phyloP scores from a whole-genome alignment of 805 yeast genomes.

The Candida glaebosa region DNA sequence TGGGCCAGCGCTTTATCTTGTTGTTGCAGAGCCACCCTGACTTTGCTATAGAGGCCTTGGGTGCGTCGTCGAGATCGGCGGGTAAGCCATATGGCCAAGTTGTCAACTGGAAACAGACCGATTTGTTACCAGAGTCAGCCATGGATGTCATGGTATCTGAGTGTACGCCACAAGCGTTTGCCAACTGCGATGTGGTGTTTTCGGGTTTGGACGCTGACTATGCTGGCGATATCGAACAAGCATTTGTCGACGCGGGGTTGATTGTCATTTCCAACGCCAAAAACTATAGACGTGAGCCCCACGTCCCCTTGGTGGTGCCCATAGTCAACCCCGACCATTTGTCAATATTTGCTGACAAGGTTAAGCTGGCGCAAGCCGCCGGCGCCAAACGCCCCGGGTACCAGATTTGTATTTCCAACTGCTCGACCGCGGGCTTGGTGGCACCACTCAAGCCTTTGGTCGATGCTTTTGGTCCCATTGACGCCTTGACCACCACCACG shows the following conservation, averaged over 20 bases:
- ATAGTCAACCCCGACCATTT: conserved; percentile 92
- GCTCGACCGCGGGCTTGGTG: conserved; percentile 97
- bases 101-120: conserved; percentile 91
- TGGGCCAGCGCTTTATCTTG: conserved; percentile 92
- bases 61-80: conserved; percentile 93
- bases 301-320: conserved; percentile 93
- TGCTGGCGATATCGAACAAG: conserved; percentile 91
- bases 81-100: conserved; percentile 86
- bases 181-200: conserved; percentile 89
- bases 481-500: conserved; percentile 82
- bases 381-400: conserved; percentile 70
- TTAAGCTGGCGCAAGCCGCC: conserved; percentile 49
- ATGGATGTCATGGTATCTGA: conserved; percentile 64
- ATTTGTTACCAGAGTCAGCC: conserved; percentile 68
- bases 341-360: conserved; percentile 60
- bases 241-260: conserved; percentile 75
- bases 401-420: conserved; percentile 93
- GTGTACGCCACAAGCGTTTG: conserved; percentile 73
- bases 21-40: conserved; percentile 85
- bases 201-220: conserved; percentile 91
- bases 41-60: conserved; percentile 77
- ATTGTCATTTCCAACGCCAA: conserved; percentile 93
- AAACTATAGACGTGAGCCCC: conserved; percentile 83
- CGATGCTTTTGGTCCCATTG: conserved; percentile 87
- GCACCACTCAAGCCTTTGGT: conserved; percentile 95